Evolutionary conservation across 1,284 basidiomycete genomes (phyloP).

Genomic region (Malassezia nana): DNA sequence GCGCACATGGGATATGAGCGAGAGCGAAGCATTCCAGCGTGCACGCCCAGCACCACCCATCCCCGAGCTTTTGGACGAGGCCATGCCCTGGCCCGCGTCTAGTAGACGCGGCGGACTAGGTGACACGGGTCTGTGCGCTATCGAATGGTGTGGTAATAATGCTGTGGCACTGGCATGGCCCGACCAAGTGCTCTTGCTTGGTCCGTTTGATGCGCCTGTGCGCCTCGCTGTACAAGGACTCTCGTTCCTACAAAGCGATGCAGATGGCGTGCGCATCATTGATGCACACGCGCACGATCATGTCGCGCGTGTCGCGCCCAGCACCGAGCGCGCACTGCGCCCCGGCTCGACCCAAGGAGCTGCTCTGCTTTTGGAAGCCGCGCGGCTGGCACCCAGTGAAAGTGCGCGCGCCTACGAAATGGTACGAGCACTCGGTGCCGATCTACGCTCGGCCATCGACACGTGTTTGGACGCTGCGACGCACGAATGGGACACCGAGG

Average conservation of each 20-base stretch:
- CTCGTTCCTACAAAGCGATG: conserved; percentile 68
- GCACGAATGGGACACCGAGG: conserved; percentile 75
- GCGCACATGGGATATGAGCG: conserved; percentile 60
- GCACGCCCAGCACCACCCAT: background rate
- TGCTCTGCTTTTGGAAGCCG: conserved; percentile 82
- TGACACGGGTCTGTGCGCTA: conserved; percentile 27
- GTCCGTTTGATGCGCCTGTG: conserved; percentile 79
- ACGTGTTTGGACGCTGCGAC: conserved; percentile 88
- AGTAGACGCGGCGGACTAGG: conserved; percentile 25
- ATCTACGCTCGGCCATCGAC: conserved; percentile 72
- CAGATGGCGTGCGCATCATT: conserved; percentile 75
- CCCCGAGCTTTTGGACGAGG: conserved; percentile 20
- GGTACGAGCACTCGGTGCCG: conserved; percentile 70
- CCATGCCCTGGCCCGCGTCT: background rate
- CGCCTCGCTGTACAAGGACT: conserved; percentile 73
- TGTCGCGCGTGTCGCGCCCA: conserved; percentile 64
- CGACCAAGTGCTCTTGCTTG: conserved; percentile 69
- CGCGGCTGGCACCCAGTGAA: conserved; percentile 70
- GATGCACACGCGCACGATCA: conserved; percentile 73
- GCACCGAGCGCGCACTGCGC: conserved; percentile 54
- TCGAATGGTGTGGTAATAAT: conserved; percentile 95
- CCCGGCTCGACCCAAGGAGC: conserved; percentile 85
- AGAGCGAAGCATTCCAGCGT: conserved; percentile 23
- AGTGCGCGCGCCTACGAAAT: conserved; percentile 86
- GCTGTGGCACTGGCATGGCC: conserved; percentile 80